Evolutionary conservation across 2,329 filamentous ascomycete species (phyloP), one percentile per base, ranked within the genome.

Genomic region (Rhinocladiella similis): DNA sequence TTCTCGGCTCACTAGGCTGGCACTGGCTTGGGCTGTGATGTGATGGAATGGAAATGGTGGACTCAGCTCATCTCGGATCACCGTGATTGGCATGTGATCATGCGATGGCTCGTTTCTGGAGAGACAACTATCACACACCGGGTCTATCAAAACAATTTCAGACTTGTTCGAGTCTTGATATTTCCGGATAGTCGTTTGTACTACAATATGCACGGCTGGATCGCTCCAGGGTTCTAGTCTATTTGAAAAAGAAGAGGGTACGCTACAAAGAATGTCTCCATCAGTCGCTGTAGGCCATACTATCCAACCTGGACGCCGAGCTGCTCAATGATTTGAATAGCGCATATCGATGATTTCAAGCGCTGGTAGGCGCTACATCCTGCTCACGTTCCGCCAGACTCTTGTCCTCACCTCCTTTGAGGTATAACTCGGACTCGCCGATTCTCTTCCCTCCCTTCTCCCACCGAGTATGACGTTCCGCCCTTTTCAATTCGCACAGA

Each of bases 371-470:
- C 7, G 27, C 50, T 9, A 27, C 50, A 14, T 59, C 56, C 38
- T 62, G 62, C 54, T 69, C 64, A 12, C 57, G 64, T 53, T 74
- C 72, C 6, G 70, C 68, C 45, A 74, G 54, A 50, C 72, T 72
- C 46, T 72, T 72, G 39, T 63, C 59, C 19, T 73, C 66, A 10
- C 82, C 85, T n/a, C 93, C 93, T 61, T 85, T 84, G n/a, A 99
- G 79, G 68, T 93, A 96, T 57, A 86, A 83, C 76, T 99, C 94
- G 50, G 83, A 87, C 76, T 97, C 92, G 25, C 94, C 94, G 63
- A 97, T 82, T 60, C 83, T 77, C 75, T 89, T 89, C 18, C 94
- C 94, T 20, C 83, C 90, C 13, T 84, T 83, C 61, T 86, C 80
- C 94, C 94, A 99, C 53, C 91, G 80, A 65, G 83, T 79, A 60